A percentile compares a stretch with the other conserved stretches of the same genome.
Conservation (phyloP, 805 yeast species). For the Lachancea cidri region DNA sequence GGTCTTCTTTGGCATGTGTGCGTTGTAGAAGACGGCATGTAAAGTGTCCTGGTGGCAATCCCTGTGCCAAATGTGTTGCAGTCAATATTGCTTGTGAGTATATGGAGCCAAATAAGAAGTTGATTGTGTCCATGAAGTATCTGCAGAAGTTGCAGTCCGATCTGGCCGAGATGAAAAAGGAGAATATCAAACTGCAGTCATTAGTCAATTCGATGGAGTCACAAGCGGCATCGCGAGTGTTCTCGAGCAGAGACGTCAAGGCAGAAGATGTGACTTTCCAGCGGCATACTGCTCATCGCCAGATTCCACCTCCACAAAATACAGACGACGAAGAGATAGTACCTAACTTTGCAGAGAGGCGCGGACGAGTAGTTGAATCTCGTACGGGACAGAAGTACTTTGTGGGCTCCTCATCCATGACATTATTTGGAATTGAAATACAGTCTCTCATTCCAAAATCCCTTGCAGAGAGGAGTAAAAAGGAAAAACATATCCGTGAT, state of each 20-base stretch:
- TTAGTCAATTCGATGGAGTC: conserved; percentile 1
- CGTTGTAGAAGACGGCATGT: conserved; percentile 69
- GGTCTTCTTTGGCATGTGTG: conserved; percentile 42
- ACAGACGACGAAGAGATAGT: conserved; percentile 45
- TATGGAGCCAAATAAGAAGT: conserved; percentile 63
- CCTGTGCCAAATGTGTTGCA: conserved; percentile 57
- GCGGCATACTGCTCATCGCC: conserved; percentile 9
- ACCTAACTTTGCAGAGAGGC: conserved; percentile 65
- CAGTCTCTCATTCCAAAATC: conserved; percentile 53
- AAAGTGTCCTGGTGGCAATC: conserved; percentile 74
- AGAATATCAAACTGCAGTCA: conserved; percentile 53
- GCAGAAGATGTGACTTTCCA: conserved; percentile 10
- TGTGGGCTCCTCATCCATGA: conserved; percentile 81
- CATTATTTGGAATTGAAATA: conserved; percentile 71
- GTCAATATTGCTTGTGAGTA: conserved; percentile 62
- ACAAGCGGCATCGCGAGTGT: conserved; percentile 4
- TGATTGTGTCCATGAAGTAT: conserved; percentile 69
- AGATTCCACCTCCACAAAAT: neutral
- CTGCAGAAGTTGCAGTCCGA: conserved; percentile 63
- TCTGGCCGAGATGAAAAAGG: conserved; percentile 57
- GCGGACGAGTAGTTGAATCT: conserved; percentile 67
- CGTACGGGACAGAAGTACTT: conserved; percentile 71
- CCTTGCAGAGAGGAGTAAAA: conserved; percentile 16
- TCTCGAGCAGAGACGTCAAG: conserved; percentile 4
- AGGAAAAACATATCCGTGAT: conserved; percentile 5